Base-by-base conservation (phyloP, 2,329 filamentous ascomycete genomes). In the Lachnum nothofagi region DNA sequence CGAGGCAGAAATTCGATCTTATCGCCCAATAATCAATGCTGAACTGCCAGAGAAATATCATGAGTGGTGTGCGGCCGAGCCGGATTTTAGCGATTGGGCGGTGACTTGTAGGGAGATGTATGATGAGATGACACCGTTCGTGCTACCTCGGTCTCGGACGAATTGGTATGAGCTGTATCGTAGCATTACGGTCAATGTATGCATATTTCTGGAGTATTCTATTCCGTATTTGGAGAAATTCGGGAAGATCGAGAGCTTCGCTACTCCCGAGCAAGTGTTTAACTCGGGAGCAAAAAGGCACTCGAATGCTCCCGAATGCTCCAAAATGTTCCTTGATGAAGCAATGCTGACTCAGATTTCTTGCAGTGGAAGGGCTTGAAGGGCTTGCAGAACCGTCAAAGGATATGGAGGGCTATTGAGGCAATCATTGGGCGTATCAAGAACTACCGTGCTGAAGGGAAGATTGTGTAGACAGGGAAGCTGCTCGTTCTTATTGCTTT, bases 1-100 rank as follows among this genome's bases (percentile, higher is more conserved):
- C 20, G 20, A 45, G n/a, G 38, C 34, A 19, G 19, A 25, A 20
- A 27, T 31, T 4, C n/a, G 39, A 46, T 12, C 16, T 2, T 33
- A 29, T 14, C 35, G 35, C 10, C 23, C 23, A 5, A 41, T 35
- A n/a, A 45, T 39, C 6, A 17, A 34, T 4, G 6, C 5, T 3
- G 19, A 46, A 33, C 23, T 34, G 24, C 42, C 48, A 5, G 34
- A 46, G 22, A 41, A 35, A 27, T 31, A 37, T 25, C n/a, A 38
- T 6, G 37, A 42, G 12, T 46, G 43, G 33, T 10, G 37, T 20
- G 43, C 43, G 34, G 27, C 42, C 7, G 43, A 45, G 10, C 48
- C 46, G 19, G 17, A 24, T 34, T 43, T 43, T 27, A 16, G n/a
- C 12, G 37, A 40, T 9, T 40, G 37, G 37, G 37, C 37, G 4